These are phyloP conservation scores for Durio zibethinus DNA, from an alignment of 345 rosid species.

Conservation along the genomic window DNA sequence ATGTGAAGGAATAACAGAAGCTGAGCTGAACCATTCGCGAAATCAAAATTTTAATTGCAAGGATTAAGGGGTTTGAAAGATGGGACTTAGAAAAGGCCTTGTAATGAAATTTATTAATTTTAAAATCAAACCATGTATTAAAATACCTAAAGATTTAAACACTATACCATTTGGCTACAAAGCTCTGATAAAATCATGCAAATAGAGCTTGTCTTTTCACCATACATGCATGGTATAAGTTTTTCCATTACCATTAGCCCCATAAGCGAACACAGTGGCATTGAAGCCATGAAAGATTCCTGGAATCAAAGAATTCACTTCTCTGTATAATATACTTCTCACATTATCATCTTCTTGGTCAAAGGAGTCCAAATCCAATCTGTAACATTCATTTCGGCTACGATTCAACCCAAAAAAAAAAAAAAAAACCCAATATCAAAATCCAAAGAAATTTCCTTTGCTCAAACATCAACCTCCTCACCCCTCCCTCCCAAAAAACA, in stretches of 20 bases:
- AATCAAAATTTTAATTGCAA: neutral
- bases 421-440: constrained; percentile 11
- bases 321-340: constrained; percentile 55
- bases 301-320: constrained; percentile 62
- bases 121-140: neutral
- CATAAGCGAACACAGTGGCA: constrained; percentile 85
- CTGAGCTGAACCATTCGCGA: neutral
- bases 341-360: constrained; percentile 61
- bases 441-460: neutral
- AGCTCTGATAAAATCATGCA: neutral
- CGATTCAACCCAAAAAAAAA: neutral
- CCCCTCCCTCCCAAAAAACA: neutral
- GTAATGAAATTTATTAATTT: neutral
- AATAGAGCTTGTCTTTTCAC: neutral
- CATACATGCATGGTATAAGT: constrained; percentile 90
- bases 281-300: constrained; percentile 67
- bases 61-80: neutral
- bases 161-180: neutral
- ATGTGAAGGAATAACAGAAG: neutral
- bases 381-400: constrained; percentile 75
- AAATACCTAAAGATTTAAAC: neutral
- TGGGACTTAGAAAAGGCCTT: neutral
- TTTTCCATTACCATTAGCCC: constrained; percentile 94
- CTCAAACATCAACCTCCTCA: neutral
- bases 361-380: constrained; percentile 84